Evolutionary conservation across 148 eudicot genomes (phyloP).

Genomic region (Vaccinium darrowii): DNA sequence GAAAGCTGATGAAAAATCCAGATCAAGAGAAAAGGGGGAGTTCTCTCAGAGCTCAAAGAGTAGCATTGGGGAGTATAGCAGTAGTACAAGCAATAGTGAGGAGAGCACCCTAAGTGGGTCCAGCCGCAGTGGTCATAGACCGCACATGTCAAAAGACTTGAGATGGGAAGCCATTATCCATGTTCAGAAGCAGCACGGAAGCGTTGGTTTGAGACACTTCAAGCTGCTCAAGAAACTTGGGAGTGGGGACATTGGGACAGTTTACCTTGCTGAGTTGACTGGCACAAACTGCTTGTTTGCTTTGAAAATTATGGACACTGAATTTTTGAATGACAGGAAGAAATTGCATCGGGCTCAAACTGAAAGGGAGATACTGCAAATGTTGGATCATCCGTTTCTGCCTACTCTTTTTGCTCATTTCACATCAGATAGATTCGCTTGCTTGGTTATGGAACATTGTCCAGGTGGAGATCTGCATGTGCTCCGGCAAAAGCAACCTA

Average conservation of each 20-base stretch:
- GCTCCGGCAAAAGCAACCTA: slow-evolving; percentile 74
- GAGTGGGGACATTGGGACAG: slow-evolving; percentile 81
- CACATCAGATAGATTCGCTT: slow-evolving; percentile 55
- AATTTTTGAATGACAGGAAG: slow-evolving; percentile 59
- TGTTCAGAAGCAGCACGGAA: slow-evolving; percentile 44
- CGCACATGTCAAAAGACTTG: slow-evolving; percentile 82
- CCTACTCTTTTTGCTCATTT: slow-evolving; percentile 84
- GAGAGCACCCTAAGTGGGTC: slow-evolving; percentile 68
- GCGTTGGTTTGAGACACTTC: slow-evolving; percentile 60
- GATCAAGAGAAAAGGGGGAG: slow-evolving; percentile 61
- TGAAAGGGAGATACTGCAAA: slow-evolving; percentile 74
- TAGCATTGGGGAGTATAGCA: slow-evolving; percentile 77
- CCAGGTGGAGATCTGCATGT: slow-evolving; percentile 88
- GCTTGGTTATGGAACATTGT: slow-evolving; percentile 89
- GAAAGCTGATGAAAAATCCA: slow-evolving; percentile 42
- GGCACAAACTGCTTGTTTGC: slow-evolving; percentile 72
- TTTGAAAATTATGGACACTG: slow-evolving; percentile 85
- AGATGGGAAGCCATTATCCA: slow-evolving; percentile 64
- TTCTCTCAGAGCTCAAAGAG: slow-evolving; percentile 79
- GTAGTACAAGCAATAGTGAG: slow-evolving; percentile 61
- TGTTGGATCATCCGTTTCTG: slow-evolving; percentile 91
- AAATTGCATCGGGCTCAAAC: slow-evolving; percentile 66
- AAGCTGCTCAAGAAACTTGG: slow-evolving; percentile 72
- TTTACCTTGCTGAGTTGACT: slow-evolving; percentile 67
- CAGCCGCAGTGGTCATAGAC: slow-evolving; percentile 50